These are phyloP conservation scores for Hymenoscyphus occultus DNA, from an alignment of 2,329 filamentous ascomycete species.

Conservation along the genomic window DNA sequence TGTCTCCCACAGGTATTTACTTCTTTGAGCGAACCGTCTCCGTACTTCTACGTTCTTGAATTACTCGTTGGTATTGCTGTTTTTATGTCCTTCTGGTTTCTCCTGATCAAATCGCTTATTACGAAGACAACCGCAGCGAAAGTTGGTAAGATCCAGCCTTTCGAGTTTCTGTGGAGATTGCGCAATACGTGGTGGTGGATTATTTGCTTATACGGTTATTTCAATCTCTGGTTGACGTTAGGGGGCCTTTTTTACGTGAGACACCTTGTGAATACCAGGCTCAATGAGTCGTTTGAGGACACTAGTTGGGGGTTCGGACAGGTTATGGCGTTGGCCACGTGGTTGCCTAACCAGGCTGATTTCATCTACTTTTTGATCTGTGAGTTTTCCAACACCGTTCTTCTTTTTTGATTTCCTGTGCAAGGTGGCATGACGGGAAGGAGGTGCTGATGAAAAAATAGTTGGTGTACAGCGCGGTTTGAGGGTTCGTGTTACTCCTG, in stretches of 20 bases:
- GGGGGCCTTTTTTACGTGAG: neutral
- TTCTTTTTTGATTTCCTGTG: neutral
- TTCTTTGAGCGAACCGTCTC: neutral
- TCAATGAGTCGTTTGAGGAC: neutral
- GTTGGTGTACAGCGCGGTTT: neutral
- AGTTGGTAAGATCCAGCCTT: neutral
- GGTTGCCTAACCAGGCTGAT: neutral
- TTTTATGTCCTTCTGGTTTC: neutral
- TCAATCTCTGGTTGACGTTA: neutral
- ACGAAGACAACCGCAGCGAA: neutral
- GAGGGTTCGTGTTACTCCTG: neutral
- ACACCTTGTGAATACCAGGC: neutral
- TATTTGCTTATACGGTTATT: neutral
- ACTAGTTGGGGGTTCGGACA: neutral
- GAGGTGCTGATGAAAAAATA: neutral
- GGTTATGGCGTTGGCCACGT: neutral
- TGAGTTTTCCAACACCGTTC: neutral
- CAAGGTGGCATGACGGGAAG: neutral
- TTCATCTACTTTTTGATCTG: neutral
- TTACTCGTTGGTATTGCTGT: neutral
- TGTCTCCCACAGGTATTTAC: neutral
- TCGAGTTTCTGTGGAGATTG: neutral
- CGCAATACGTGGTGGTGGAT: neutral
- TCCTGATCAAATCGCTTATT: neutral
- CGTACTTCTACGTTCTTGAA: neutral